Percentiles rank a stretch among this genome's conserved stretches.
Conservation (phyloP, 1,139 yeast genomes). For the Candida sp. region DNA sequence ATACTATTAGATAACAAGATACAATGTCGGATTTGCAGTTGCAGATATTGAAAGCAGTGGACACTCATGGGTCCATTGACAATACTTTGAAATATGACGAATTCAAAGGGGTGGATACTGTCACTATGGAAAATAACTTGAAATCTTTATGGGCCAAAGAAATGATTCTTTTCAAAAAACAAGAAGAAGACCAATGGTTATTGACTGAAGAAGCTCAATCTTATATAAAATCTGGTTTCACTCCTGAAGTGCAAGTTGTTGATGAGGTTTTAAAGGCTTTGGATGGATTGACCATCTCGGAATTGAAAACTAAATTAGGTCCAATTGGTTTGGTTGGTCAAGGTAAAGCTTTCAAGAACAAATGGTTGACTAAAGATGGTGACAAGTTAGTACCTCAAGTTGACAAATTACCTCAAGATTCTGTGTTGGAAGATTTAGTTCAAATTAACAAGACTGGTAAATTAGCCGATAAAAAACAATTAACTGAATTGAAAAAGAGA, state of each 20-base stretch:
- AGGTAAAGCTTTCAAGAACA: slow-evolving; percentile 97
- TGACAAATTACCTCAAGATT: slow-evolving; percentile 53
- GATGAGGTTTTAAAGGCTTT: slow-evolving; percentile 70
- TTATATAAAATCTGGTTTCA: slow-evolving; percentile 65
- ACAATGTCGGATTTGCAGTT: slow-evolving; percentile 56
- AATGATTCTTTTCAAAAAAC: slow-evolving; percentile 72
- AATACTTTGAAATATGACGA: slow-evolving; percentile 62
- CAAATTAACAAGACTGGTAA: slow-evolving; percentile 58
- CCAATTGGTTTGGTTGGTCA: slow-evolving; percentile 88
- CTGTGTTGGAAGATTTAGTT: slow-evolving; percentile 67
- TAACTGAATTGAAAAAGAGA: slow-evolving; percentile 89
- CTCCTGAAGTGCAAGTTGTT: slow-evolving; percentile 85
- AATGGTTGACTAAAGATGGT: slow-evolving; percentile 91
- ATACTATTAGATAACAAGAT: neutral
- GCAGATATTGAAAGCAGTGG: slow-evolving; percentile 58
- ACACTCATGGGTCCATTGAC: slow-evolving; percentile 52
- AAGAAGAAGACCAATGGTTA: slow-evolving; percentile 74
- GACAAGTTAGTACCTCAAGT: slow-evolving; percentile 68
- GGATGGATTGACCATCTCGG: slow-evolving; percentile 80
- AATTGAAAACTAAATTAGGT: slow-evolving; percentile 77
- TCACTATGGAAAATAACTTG: slow-evolving; percentile 63
- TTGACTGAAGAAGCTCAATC: slow-evolving; percentile 83
- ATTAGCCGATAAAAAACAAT: slow-evolving; percentile 58
- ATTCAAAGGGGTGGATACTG: slow-evolving; percentile 34
- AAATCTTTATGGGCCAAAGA: slow-evolving; percentile 83